A percentile compares a stretch with the other conserved stretches of the same genome.
Conservation (phyloP, 169 alveolate genomes). For the Eimeria brunetti region DNA sequence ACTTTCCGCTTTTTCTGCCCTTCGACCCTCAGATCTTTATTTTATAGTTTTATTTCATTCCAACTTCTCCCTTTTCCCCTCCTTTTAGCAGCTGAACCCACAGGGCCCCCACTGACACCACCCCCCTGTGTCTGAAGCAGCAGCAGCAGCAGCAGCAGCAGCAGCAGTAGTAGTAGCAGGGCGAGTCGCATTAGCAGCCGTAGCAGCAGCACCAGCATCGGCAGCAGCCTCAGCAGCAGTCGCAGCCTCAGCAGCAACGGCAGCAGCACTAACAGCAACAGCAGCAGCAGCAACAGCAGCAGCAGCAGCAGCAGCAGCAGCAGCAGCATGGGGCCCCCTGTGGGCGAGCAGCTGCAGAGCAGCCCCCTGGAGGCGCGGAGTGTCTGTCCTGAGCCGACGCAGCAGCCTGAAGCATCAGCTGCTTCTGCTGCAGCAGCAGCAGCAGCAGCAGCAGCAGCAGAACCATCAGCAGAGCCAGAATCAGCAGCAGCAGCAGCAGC, state of each 20-base stretch:
- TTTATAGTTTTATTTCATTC: too few relatives aligned
- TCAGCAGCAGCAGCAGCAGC: not conserved
- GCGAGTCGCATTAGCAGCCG: not conserved
- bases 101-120: not conserved
- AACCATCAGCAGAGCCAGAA: not conserved
- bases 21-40: too few relatives aligned
- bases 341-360: not conserved
- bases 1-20: not conserved
- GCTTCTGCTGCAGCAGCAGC: not conserved
- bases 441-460: constrained; percentile 13
- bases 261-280: not conserved
- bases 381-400: not conserved
- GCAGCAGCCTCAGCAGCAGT: constrained; percentile 2
- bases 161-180: too few relatives aligned
- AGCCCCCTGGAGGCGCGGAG: not conserved
- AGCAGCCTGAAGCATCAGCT: not conserved
- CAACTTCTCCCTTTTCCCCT: not conserved
- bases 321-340: constrained; percentile 36
- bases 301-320: not conserved
- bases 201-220: too few relatives aligned
- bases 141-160: not conserved
- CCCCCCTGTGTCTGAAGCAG: too few relatives aligned
- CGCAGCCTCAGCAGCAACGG: not conserved
- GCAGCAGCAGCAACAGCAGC: not conserved
- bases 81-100: not conserved